Conservation (phyloP, 495 filamentous ascomycete genomes). For the Lophiotrema nucula region DNA sequence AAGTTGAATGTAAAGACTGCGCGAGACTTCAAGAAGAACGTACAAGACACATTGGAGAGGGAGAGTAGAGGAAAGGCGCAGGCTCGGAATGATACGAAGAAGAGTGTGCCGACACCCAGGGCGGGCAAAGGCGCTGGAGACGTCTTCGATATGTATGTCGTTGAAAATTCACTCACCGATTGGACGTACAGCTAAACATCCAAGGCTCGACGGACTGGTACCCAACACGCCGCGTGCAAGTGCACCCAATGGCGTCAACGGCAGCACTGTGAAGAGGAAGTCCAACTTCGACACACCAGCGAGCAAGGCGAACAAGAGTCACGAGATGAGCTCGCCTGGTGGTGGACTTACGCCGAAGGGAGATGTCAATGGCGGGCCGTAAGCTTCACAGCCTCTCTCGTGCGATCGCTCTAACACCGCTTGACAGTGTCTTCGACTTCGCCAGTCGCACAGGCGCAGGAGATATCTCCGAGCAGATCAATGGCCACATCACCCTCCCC, state of each 20-base stretch:
- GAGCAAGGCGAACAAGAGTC: constrained; percentile 52
- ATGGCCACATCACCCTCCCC: constrained; percentile 61
- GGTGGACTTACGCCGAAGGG: constrained; percentile 38
- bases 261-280: constrained; percentile 62
- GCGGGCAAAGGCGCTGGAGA: constrained; percentile 56
- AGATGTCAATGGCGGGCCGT: constrained; percentile 25
- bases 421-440: constrained; percentile 58
- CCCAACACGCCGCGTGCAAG: constrained; percentile 64
- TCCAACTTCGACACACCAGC: constrained; percentile 58
- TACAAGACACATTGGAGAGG: constrained; percentile 80
- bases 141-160: constrained; percentile 79
- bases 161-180: too few species aligned
- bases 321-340: constrained; percentile 47
- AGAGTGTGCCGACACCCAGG: constrained; percentile 64
- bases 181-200: too few species aligned
- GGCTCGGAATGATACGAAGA: constrained; percentile 62
- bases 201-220: constrained; percentile 73
- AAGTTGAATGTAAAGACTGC: constrained; percentile 67
- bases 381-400: constrained; percentile 3
- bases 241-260: constrained; percentile 47
- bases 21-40: constrained; percentile 75
- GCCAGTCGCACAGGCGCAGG: constrained; percentile 72
- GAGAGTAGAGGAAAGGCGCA: constrained; percentile 60
- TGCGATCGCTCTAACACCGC: constrained; percentile 38
- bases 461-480: constrained; percentile 76